A percentile compares a stretch with the other conserved stretches of the same genome.
Conservation (phyloP, 2,329 filamentous ascomycete genomes). For the Dactylellina haptotyla region DNA sequence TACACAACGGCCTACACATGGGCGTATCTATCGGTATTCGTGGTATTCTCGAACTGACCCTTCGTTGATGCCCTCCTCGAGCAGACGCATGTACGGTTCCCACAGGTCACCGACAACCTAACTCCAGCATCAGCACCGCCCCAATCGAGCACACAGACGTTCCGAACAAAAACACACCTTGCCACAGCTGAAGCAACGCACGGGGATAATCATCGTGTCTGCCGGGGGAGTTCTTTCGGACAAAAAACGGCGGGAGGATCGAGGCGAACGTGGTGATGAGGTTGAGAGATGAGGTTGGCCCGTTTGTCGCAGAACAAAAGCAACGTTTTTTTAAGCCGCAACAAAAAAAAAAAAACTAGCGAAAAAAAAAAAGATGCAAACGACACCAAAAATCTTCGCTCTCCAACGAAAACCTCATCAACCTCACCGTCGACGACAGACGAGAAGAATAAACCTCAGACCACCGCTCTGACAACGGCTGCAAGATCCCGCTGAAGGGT, state of each 20-base stretch:
- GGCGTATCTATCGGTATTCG: background rate
- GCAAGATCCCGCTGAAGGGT: background rate
- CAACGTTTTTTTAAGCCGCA: slow-evolving; percentile 40
- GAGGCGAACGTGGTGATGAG: background rate
- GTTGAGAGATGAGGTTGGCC: slow-evolving; percentile 8
- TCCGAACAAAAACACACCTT: slow-evolving; percentile 76
- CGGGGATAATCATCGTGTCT: slow-evolving; percentile 88
- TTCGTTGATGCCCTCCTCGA: slow-evolving; percentile 79
- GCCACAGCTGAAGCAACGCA: slow-evolving; percentile 98
- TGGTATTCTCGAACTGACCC: slow-evolving; percentile 70
- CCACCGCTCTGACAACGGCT: slow-evolving; percentile 2
- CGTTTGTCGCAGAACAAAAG: slow-evolving; percentile 7
- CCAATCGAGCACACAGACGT: slow-evolving; percentile 3
- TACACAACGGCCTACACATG: no score
- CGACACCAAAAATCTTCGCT: slow-evolving; percentile 21
- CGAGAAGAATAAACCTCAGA: background rate
- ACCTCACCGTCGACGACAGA: slow-evolving; percentile 22
- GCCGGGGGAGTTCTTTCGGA: slow-evolving; percentile 4
- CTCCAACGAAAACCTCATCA: slow-evolving; percentile 15
- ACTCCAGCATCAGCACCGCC: slow-evolving; percentile 25
- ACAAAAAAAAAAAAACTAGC: slow-evolving; percentile 26
- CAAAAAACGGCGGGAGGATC: background rate
- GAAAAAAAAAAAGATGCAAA: slow-evolving; percentile 35
- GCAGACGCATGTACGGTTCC: slow-evolving; percentile 85
- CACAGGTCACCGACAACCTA: slow-evolving; percentile 97